Conservation (phyloP, 192 early-diverging fungal genomes). For the Paraglomus occultum region DNA sequence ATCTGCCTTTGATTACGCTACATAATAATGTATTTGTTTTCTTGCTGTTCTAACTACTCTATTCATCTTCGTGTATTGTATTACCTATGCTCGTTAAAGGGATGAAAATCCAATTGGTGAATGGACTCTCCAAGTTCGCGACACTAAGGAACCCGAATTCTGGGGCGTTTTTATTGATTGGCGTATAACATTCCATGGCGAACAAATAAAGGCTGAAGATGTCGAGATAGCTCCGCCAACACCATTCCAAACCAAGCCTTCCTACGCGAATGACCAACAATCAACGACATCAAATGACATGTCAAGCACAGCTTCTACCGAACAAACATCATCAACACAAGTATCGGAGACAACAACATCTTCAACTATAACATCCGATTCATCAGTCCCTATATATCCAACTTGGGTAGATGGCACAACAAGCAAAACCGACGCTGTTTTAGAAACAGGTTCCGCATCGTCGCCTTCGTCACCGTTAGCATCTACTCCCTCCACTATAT, state of each 20-base stretch:
- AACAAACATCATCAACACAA: not conserved
- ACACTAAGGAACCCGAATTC: conserved; percentile 51
- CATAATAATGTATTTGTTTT: not conserved
- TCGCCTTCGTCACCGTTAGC: no score
- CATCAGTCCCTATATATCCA: not conserved
- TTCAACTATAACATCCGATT: not conserved
- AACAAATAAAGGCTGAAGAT: conserved; percentile 30
- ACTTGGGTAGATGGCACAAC: not conserved
- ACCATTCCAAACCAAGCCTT: not conserved
- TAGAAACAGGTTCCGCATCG: not conserved
- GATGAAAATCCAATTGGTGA: conserved; percentile 82
- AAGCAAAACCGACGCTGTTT: not conserved
- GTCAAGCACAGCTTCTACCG: no score
- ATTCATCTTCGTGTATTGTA: not conserved
- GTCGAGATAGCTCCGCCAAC: not conserved
- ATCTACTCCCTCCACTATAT: not conserved
- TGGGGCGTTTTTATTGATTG: conserved; percentile 63
- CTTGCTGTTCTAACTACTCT: not conserved
- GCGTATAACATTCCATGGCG: conserved; percentile 69
- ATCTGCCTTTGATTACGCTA: not conserved
- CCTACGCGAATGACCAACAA: not conserved
- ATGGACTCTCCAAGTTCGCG: conserved; percentile 77
- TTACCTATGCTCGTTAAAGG: conserved; percentile 48
- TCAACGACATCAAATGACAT: not conserved
- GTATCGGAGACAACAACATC: not conserved